A percentile compares a stretch with the other conserved stretches of the same genome.
Evolutionary conservation across 140 eudicot genomes (phyloP).

Genomic region (Flaveria floridana): DNA sequence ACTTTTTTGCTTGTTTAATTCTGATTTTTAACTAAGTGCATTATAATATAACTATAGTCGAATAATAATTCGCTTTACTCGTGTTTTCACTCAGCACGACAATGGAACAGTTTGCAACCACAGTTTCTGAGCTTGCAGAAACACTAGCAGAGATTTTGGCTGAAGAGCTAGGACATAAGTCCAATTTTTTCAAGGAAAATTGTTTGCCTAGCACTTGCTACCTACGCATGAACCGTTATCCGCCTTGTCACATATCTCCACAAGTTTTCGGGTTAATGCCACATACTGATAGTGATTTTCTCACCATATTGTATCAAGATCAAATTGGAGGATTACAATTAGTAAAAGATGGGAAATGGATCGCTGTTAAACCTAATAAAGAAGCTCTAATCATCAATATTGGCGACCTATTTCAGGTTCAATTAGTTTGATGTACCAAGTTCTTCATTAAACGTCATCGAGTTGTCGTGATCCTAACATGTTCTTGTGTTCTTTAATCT

Average conservation of each 20-base stretch:
- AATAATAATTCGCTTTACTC: not conserved
- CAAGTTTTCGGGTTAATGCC: constrained; percentile 69
- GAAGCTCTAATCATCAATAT: constrained; percentile 77
- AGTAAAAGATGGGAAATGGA: constrained; percentile 85
- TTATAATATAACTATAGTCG: not conserved
- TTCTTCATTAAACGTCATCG: not conserved
- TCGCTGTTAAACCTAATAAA: constrained; percentile 75
- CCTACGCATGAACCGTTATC: constrained; percentile 81
- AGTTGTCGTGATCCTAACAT: not conserved
- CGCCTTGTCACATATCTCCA: constrained; percentile 57
- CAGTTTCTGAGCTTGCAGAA: constrained; percentile 56
- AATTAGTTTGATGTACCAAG: not conserved
- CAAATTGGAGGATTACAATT: constrained; percentile 77
- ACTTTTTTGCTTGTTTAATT: not conserved
- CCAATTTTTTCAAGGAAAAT: constrained; percentile 43
- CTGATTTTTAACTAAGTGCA: not conserved
- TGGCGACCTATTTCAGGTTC: constrained; percentile 89
- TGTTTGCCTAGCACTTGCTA: constrained; percentile 73
- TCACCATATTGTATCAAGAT: constrained; percentile 78
- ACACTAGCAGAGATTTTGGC: constrained; percentile 66
- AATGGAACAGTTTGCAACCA: constrained; percentile 63
- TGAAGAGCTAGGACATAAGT: constrained; percentile 50
- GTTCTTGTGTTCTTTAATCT: not conserved
- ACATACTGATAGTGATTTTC: constrained; percentile 90
- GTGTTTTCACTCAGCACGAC: constrained; percentile 46